A percentile compares a stretch with the other conserved stretches of the same genome.
Conservation (phyloP, 768 basidiomycete species). For the Boletus rex-veris region DNA sequence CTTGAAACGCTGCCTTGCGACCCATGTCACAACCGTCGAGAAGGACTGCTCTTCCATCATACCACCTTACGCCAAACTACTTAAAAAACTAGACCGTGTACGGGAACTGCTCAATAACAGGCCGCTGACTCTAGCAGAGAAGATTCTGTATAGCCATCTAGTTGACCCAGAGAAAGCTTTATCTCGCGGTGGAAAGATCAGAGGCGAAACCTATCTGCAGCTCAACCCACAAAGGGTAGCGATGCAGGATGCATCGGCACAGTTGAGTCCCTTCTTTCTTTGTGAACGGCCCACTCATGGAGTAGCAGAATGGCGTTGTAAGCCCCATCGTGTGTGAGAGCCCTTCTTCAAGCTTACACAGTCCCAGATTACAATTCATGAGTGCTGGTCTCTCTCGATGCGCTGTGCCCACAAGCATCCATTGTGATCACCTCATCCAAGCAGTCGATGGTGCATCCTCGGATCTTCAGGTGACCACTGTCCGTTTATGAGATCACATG, state of each 20-base stretch:
- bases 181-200: conserved; percentile 58
- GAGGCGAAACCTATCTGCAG: conserved; percentile 89
- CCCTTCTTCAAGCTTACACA: conserved; percentile 3
- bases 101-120: conserved; percentile 63
- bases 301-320: conserved; percentile 76
- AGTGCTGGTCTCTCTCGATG: conserved; percentile 83
- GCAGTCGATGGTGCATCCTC: conserved; percentile 83
- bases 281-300: conserved; percentile 10
- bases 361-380: conserved; percentile 88
- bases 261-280: conserved; percentile 49
- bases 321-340: conserved; percentile 23
- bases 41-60: conserved; percentile 73
- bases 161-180: conserved; percentile 72
- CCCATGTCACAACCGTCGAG: conserved; percentile 39
- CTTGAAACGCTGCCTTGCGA: conserved; percentile 36
- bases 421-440: conserved; percentile 98
- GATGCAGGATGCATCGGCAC: conserved; percentile 93
- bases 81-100: conserved; percentile 67
- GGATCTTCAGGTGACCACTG: conserved; percentile 67
- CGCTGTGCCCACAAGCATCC: conserved; percentile 88
- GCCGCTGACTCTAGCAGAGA: conserved; percentile 93
- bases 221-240: conserved; percentile 91
- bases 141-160: conserved; percentile 94
- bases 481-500: not conserved
- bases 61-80: conserved; percentile 75